Evolutionary conservation across 1,284 basidiomycete species (phyloP).

Genomic region (Somion occarium): DNA sequence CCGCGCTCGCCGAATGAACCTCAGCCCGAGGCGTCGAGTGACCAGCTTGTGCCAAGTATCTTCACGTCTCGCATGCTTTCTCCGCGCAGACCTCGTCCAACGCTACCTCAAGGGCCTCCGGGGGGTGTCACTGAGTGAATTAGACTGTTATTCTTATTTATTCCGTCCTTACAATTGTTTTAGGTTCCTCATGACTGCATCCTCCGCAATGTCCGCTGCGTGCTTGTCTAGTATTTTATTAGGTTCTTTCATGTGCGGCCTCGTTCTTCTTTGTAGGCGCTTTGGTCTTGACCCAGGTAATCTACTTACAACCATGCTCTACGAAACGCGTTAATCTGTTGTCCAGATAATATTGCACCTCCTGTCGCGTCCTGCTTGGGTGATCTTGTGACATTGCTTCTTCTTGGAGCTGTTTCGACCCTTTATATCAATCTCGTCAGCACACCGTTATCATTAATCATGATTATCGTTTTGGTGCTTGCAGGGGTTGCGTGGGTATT

Average conservation of each 20-base stretch:
- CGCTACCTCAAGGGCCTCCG: slow-evolving; percentile 14
- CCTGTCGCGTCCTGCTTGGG: slow-evolving; percentile 91
- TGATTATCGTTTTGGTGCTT: slow-evolving; percentile 53
- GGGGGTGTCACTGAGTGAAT: slow-evolving; percentile 53
- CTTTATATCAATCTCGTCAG: slow-evolving; percentile 61
- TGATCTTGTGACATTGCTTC: slow-evolving; percentile 85
- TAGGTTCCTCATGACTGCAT: slow-evolving; percentile 81
- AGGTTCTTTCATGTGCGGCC: slow-evolving; percentile 89
- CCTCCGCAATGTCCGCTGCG: slow-evolving; percentile 87
- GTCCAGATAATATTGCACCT: slow-evolving; percentile 88
- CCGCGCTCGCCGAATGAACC: slow-evolving; percentile 11
- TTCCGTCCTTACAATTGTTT: background rate
- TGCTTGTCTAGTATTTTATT: slow-evolving; percentile 77
- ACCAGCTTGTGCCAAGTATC: slow-evolving; percentile 5
- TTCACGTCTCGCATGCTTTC: slow-evolving; percentile 4
- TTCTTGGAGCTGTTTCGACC: slow-evolving; percentile 65
- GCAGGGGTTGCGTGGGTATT: slow-evolving; percentile 51
- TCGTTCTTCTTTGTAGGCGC: slow-evolving; percentile 78
- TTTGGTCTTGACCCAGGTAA: slow-evolving; percentile 81
- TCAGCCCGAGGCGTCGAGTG: background rate
- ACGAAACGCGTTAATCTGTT: no score
- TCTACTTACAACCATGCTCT: no score
- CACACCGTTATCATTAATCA: slow-evolving; percentile 59
- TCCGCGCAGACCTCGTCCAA: slow-evolving; percentile 15
- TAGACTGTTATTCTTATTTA: slow-evolving; percentile 1